phyloP scores from a whole-genome alignment of 306 rosid genomes.

The Pueraria montana region DNA sequence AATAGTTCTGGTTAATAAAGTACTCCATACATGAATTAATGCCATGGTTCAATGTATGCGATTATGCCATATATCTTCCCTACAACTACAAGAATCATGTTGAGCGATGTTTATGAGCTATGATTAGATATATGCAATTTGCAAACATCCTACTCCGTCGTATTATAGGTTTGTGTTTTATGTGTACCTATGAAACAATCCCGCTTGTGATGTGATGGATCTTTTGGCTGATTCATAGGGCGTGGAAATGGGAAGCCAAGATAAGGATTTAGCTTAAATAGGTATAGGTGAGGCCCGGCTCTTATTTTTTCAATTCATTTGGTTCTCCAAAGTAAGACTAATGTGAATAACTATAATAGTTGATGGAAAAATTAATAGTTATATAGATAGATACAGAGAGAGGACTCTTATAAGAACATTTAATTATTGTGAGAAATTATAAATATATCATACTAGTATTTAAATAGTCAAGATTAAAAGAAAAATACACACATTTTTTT shows the following conservation, averaged over 20 bases:
- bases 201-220: neutral
- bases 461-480: no score
- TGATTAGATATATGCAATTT: conserved; percentile 19
- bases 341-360: no score
- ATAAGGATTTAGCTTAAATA: conserved; percentile 2
- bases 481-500: no score
- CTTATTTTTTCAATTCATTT: neutral
- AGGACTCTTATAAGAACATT: no score
- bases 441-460: no score
- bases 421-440: no score
- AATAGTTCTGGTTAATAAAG: neutral
- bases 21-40: neutral
- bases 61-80: conserved; percentile 22
- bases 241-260: neutral
- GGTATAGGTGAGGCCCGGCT: neutral
- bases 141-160: conserved; percentile 8
- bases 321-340: neutral
- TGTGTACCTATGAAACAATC: neutral
- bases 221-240: conserved; percentile 14
- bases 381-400: no score
- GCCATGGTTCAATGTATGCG: conserved; percentile 22
- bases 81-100: conserved; percentile 1
- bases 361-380: no score
- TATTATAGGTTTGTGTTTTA: conserved; percentile 11
- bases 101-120: neutral